Evolutionary conservation across 148 eudicot genomes (phyloP).

Genomic region (Diospyros lotus): DNA sequence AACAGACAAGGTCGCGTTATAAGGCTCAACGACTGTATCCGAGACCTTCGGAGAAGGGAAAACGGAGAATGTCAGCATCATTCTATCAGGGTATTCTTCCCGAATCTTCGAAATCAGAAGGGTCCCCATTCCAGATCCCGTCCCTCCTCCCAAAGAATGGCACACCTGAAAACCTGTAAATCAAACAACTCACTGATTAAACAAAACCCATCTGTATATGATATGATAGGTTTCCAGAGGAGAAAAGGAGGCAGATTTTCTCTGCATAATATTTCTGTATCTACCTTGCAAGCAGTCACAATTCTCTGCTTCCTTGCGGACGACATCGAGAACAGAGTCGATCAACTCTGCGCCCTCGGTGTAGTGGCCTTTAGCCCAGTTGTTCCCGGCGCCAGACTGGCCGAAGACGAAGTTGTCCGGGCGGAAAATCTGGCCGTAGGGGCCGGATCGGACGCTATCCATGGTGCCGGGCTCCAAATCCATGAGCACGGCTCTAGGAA

Average conservation of each 20-base stretch:
- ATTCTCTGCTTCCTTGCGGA: slow-evolving; percentile 51
- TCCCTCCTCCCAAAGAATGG: slow-evolving; percentile 72
- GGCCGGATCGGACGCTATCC: slow-evolving; percentile 57
- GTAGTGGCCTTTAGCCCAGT: slow-evolving; percentile 80
- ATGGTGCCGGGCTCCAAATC: slow-evolving; percentile 77
- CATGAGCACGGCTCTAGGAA: slow-evolving; percentile 72
- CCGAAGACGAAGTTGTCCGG: slow-evolving; percentile 78
- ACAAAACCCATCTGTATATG: too few relatives aligned
- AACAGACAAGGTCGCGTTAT: slow-evolving; percentile 68
- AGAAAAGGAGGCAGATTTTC: too few relatives aligned
- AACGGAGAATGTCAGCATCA: slow-evolving; percentile 78
- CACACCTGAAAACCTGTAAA: slow-evolving; percentile 71
- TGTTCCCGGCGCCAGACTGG: slow-evolving; percentile 69
- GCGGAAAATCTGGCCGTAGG: slow-evolving; percentile 64
- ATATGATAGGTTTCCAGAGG: too few relatives aligned
- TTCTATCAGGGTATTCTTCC: slow-evolving; percentile 74
- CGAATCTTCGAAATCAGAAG: slow-evolving; percentile 67
- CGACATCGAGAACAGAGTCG: slow-evolving; percentile 73
- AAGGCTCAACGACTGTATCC: slow-evolving; percentile 74
- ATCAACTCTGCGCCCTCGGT: slow-evolving; percentile 78
- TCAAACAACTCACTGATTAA: background rate
- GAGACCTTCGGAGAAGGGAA: slow-evolving; percentile 79
- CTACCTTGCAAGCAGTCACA: slow-evolving; percentile 28
- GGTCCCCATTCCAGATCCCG: slow-evolving; percentile 80
- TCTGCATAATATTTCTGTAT: too few relatives aligned